Evolutionary conservation across 2,329 filamentous ascomycete species (phyloP), one percentile per base, ranked within the genome.

Genomic region (Coniochaeta prunicola): DNA sequence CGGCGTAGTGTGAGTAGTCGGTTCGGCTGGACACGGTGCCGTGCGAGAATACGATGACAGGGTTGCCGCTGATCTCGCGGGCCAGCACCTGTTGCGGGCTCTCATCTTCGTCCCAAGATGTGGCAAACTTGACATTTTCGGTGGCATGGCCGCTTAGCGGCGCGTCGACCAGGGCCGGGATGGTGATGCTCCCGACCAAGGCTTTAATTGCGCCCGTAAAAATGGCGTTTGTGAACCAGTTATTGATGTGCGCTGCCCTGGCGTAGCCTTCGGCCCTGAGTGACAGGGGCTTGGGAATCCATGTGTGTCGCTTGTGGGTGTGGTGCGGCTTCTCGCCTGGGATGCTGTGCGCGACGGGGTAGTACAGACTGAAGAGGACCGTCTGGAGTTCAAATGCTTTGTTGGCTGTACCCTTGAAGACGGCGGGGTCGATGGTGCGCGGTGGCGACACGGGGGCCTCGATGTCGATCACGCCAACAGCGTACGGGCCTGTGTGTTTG

Each of bases 11-110:
- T 0, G 78, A 80, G 67, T 82, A 82, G 64, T 81, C 78, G 1
- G 77, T 80, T 24, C 79, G 68, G 0, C 76, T 78, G 45, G 75
- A 77, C 26, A 77, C 78, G 67, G 78, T 78, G 48, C 80, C 80
- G 62, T 82, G 80, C 5, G 79, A 80, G 64, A 82, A 80, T 63
- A 82, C 67, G 60, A 81, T 68, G 60, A 81, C 70, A 9, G 79
- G 77, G 30, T 77, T 72, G 0, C 64, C 64, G 19, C 62, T 57
- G 19, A 58, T 56, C 7, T 66, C 60, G 10, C 60, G 19, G 4
- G 59, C 59, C 1, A 65, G 45, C 12, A 69, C 63, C 30, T 70
- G 64, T 56, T 68, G 64, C 1, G 65, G 59, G 15, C 60, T 60
- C 28, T 60, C 60, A 3, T 61, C 62, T 5, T 62, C 59, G 28